Base-by-base conservation (phyloP, 257 asterid species). In the Petunia secreta region DNA sequence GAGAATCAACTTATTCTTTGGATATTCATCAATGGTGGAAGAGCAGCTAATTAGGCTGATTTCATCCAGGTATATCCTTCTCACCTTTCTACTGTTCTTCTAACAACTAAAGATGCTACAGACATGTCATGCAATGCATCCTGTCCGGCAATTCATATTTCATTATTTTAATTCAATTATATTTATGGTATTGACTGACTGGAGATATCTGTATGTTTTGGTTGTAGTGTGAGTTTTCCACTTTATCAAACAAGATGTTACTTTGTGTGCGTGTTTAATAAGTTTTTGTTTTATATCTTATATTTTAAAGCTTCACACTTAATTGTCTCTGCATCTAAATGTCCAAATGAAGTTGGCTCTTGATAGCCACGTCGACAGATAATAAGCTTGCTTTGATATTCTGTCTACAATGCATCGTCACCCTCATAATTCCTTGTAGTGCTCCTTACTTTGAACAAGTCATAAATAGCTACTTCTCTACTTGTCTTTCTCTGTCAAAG, bases 1-100 rank as follows among this genome's bases (percentile, higher is more conserved):
- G 10, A 67, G 43, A 43, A 34, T 73, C 40, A 34, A 38, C 59
- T 48, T 48, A 71, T 34, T 71, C 62, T 34, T 71, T 37, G 34
- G 77, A 71, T 57, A 50, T 52, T 57, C 78, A 73, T 50, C 78
- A 62, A 73, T 73, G 78, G 43, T 73, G 78, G 78, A 73, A 73
- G 78, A 73, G 36, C 78, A 73, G 78, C 78, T 73, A 73, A 73
- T 73, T 73, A 73, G 78, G 78, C 78, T 73, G 62, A 36, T 52
- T 36, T 1, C 78, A 11, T 73, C 78, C 78, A 73, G 78, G 78
- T 73, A 73, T 52, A 73, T 13, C 6, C 36, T 50, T 50, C 5
- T 36, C 46, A 73, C 46, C 46, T 73, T 52, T 43, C 6, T 50
- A 11, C 52, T 36, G 36, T 73, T 52, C 48, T 73, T 50, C 13